These are phyloP conservation scores for Spathaspora passalidarum DNA, from an alignment of 805 yeast species.

Conservation along the genomic window DNA sequence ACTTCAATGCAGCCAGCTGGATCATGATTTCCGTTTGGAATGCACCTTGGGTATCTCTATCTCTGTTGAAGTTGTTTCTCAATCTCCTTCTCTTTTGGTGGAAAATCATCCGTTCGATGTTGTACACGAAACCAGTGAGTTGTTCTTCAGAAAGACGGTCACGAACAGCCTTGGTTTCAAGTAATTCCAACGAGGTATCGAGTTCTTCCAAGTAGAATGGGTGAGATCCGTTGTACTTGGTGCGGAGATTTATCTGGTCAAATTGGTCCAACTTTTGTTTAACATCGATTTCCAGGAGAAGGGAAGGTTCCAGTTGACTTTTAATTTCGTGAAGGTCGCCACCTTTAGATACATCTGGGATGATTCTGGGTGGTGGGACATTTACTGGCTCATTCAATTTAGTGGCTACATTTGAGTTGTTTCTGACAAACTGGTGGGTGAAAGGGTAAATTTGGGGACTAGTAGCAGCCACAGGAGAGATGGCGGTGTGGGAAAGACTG, in stretches of 20 bases:
- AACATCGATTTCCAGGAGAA: constrained; percentile 9
- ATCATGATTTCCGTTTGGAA: constrained; percentile 27
- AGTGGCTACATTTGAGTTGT: constrained; percentile 13
- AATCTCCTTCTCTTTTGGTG: background rate
- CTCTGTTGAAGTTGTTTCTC: constrained; percentile 22
- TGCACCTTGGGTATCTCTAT: constrained; percentile 32
- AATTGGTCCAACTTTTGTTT: background rate
- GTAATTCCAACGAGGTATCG: background rate
- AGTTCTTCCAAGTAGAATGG: no score
- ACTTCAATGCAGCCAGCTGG: constrained; percentile 29
- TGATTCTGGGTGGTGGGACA: background rate
- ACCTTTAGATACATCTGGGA: background rate
- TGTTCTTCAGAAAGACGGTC: background rate
- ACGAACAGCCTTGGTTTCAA: background rate
- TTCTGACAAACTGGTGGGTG: constrained; percentile 15
- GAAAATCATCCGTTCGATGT: background rate
- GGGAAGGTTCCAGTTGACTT: constrained; percentile 28
- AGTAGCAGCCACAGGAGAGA: background rate
- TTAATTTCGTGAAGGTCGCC: constrained; percentile 1
- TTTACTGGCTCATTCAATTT: background rate
- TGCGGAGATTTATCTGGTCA: background rate
- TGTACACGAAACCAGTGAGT: background rate
- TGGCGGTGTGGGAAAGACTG: background rate
- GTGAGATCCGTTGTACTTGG: background rate
- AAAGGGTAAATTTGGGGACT: constrained; percentile 4